A percentile compares a stretch with the other conserved stretches of the same genome.
Evolutionary conservation across 257 asterid genomes (phyloP).

Genomic region (Solanum etuberosum): DNA sequence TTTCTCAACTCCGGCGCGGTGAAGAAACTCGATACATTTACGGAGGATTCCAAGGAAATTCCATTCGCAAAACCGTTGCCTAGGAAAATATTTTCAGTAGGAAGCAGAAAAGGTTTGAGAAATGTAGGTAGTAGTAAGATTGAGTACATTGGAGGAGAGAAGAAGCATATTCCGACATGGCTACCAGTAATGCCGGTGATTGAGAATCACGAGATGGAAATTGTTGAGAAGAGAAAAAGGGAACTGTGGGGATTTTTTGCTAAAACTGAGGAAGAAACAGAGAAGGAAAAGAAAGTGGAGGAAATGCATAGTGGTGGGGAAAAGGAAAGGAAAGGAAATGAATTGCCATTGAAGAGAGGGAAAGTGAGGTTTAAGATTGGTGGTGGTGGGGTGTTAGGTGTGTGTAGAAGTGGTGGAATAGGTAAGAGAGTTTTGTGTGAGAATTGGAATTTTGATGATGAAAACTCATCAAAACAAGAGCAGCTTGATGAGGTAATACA

Average conservation of each 20-base stretch:
- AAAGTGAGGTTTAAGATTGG: constrained; percentile 23
- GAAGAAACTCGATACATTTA: constrained; percentile 23
- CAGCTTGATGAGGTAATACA: background rate
- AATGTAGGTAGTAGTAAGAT: background rate
- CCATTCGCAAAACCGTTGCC: constrained; percentile 46
- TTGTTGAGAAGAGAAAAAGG: background rate
- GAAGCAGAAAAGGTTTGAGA: background rate
- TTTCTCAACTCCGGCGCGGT: constrained; percentile 17
- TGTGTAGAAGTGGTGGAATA: constrained; percentile 15
- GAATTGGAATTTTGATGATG: background rate
- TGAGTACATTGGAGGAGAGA: constrained; percentile 1
- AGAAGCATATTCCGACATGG: constrained; percentile 46
- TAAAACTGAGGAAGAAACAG: background rate
- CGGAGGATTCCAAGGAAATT: constrained; percentile 15
- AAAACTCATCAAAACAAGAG: background rate
- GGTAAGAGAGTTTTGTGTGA: constrained; percentile 29
- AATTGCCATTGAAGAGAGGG: constrained; percentile 9
- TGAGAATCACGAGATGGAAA: background rate
- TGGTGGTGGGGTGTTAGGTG: background rate
- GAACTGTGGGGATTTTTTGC: constrained; percentile 13
- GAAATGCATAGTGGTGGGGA: background rate
- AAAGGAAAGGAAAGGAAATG: background rate
- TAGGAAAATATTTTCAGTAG: background rate
- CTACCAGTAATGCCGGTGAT: constrained; percentile 28
- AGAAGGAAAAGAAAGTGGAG: background rate